Evolutionary conservation across 2,329 filamentous ascomycete species (phyloP), one percentile per base, ranked within the genome.

Genomic region (Pseudogymnoascus sp.): DNA sequence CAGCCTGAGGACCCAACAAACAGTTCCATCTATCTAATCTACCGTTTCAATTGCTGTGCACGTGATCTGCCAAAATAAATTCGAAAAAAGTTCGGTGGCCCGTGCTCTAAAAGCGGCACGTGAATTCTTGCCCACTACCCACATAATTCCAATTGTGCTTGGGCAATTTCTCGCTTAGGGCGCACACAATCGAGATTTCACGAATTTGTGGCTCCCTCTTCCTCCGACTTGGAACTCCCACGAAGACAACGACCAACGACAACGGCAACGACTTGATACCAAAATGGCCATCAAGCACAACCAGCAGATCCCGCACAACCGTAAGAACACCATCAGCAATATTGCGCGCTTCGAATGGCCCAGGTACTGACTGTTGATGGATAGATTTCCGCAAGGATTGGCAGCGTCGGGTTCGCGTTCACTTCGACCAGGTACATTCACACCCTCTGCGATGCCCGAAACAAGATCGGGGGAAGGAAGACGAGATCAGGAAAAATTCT

Each of bases 301-400:
- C 85, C 92, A 97, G 86, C 90, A 93, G 85, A 89, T 97, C 81
- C 89, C 90, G 79, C 90, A 93, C 87, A 96, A 96, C 88, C 93
- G 89, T 91, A 83, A 84, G 88, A 78, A 65, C 33, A 76, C 73
- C 33, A 67, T 63, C 65, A 64, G 68, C 66, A 69, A 65, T 64
- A 60, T 64, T 63, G 67, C 67, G 61, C 70, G 68, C 63, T 65
- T 63, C 41, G 63, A 64, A 12, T 60, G 61, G 69, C 40, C 61
- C 59, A 63, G 61, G 58, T 68, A 67, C 72, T 76, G 69, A 76
- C 68, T 64, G 63, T 38, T 38, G 58, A 41, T 62, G 71, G 70
- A 68, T 76, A 95, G 90, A 97, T 80, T 96, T 96, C 91, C 93
- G 91, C 84, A 97, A 96, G 91, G 93, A 99, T 87, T 99, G 95